Evolutionary conservation across 2,329 filamentous ascomycete species (phyloP).

Genomic region (Phoma sp.): DNA sequence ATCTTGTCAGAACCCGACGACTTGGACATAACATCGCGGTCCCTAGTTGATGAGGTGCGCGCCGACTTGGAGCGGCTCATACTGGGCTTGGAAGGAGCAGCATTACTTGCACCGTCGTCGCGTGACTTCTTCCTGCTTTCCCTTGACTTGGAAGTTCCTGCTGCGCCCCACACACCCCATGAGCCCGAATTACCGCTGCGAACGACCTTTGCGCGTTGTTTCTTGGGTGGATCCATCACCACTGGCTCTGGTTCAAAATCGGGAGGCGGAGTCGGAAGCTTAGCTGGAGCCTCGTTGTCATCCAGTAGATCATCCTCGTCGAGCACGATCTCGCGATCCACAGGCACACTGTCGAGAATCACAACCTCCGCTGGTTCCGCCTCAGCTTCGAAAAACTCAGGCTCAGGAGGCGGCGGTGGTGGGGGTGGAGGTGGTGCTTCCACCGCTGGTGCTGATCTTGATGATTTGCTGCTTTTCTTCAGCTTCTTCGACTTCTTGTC

Average conservation of each 20-base stretch:
- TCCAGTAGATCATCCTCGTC: slow-evolving; percentile 35
- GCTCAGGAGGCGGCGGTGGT: slow-evolving; percentile 33
- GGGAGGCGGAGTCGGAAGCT: slow-evolving; percentile 57
- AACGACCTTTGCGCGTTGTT: slow-evolving; percentile 77
- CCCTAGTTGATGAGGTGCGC: slow-evolving; percentile 54
- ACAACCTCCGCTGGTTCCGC: slow-evolving; percentile 31
- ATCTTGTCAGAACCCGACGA: slow-evolving; percentile 77
- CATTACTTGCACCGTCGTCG: slow-evolving; percentile 37
- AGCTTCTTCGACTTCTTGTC: slow-evolving; percentile 47
- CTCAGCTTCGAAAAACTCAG: slow-evolving; percentile 28
- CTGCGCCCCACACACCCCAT: slow-evolving; percentile 77
- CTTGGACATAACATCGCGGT: slow-evolving; percentile 69
- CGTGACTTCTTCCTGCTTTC: slow-evolving; percentile 47
- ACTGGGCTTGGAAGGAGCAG: slow-evolving; percentile 48
- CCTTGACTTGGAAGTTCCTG: slow-evolving; percentile 52
- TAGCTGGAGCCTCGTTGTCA: slow-evolving; percentile 35
- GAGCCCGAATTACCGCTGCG: slow-evolving; percentile 70
- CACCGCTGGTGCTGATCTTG: slow-evolving; percentile 27
- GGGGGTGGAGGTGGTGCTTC: slow-evolving; percentile 38
- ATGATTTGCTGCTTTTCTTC: slow-evolving; percentile 41
- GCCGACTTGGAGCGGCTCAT: slow-evolving; percentile 64
- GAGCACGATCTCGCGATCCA: slow-evolving; percentile 26
- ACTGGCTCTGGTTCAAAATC: slow-evolving; percentile 48
- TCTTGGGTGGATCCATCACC: slow-evolving; percentile 63
- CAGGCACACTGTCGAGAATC: slow-evolving; percentile 24